These are phyloP conservation scores for Phytopythium montanum DNA, from an alignment of 352 stramenopile species.

Conservation along the genomic window DNA sequence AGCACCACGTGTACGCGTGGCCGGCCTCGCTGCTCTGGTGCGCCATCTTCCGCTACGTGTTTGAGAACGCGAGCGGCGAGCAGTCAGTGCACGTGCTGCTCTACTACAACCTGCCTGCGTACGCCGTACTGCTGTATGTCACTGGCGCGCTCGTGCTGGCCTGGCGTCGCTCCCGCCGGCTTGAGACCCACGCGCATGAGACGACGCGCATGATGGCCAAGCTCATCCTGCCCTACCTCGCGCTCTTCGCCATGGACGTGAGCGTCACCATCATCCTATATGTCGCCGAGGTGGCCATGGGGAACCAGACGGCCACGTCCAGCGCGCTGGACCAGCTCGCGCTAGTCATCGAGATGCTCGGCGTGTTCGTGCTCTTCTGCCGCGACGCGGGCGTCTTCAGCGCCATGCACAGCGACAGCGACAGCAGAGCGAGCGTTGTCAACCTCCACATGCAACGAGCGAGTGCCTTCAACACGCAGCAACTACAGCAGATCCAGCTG, in stretches of 20 bases:
- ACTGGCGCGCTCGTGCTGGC: conserved; percentile 45
- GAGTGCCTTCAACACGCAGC: conserved; percentile 10
- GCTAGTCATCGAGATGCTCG: conserved; percentile 66
- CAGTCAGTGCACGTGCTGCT: conserved; percentile 49
- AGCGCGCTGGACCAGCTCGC: conserved; percentile 71
- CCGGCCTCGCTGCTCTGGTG: conserved; percentile 64
- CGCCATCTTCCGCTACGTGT: conserved; percentile 61
- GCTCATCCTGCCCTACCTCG: conserved; percentile 76
- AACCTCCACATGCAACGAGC: conserved; percentile 18
- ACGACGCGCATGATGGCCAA: conserved; percentile 83
- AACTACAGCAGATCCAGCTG: conserved; percentile 18
- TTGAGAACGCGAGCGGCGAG: conserved; percentile 23
- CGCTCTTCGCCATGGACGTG: conserved; percentile 56
- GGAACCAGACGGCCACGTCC: conserved; percentile 31
- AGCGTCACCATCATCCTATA: conserved; percentile 50
- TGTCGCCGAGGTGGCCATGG: conserved; percentile 29
- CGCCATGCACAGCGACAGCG: conserved; percentile 10
- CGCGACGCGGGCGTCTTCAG: conserved; percentile 65
- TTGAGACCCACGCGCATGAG: conserved; percentile 72
- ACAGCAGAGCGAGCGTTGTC: conserved; percentile 8
- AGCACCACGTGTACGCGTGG: conserved; percentile 83
- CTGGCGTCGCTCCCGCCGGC: conserved; percentile 63
- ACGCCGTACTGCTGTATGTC: conserved; percentile 72
- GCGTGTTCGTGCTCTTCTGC: conserved; percentile 73
- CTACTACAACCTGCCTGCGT: conserved; percentile 65